These are phyloP conservation scores for Yamadazyma atlantica DNA, from an alignment of 1,139 yeast species.

Conservation along the genomic window DNA sequence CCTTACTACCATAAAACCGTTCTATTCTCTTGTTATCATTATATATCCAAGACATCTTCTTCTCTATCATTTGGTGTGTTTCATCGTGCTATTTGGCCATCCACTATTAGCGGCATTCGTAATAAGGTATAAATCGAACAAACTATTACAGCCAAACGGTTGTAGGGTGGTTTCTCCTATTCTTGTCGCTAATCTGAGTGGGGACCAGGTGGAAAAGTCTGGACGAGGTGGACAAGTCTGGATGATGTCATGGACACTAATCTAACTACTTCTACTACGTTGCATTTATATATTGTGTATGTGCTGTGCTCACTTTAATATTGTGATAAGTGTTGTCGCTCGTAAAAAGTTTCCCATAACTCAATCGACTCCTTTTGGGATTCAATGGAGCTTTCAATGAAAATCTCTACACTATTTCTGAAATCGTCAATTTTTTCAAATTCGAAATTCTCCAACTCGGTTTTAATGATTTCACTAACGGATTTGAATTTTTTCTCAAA, in stretches of 20 bases:
- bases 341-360: constrained; percentile 88
- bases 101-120: too few relatives aligned
- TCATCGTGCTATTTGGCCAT: too few relatives aligned
- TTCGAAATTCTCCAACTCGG: constrained; percentile 71
- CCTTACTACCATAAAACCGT: too few relatives aligned
- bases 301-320: constrained; percentile 3
- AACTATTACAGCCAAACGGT: neutral
- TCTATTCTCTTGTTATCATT: too few relatives aligned
- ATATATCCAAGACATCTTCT: too few relatives aligned
- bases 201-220: neutral
- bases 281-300: neutral
- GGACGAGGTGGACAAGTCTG: too few relatives aligned
- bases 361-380: constrained; percentile 94
- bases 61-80: too few relatives aligned
- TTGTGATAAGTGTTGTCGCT: constrained; percentile 35
- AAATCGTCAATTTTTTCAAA: constrained; percentile 79
- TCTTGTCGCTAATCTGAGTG: neutral
- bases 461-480: constrained; percentile 63
- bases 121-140: neutral
- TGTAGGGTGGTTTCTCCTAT: too few relatives aligned
- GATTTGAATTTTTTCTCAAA: constrained; percentile 60
- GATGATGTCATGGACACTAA: too few relatives aligned
- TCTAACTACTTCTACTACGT: too few relatives aligned
- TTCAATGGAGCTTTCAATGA: constrained; percentile 87
- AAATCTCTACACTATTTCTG: constrained; percentile 86